Evolutionary conservation across 192 early-diverging fungal species (phyloP).

Genomic region (Funneliformis mosseae): DNA sequence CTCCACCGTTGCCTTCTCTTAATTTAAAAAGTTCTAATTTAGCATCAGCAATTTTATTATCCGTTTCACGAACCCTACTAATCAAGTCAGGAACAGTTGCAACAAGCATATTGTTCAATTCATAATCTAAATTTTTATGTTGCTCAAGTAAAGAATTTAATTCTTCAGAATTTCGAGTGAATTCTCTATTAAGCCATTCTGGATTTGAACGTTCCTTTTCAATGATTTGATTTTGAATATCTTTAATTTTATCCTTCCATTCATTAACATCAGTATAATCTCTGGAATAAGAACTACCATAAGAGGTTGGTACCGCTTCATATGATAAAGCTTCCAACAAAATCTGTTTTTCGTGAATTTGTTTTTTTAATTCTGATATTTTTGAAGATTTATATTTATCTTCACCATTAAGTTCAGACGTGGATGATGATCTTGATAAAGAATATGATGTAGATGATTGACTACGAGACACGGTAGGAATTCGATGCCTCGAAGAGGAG

Average conservation of each 20-base stretch:
- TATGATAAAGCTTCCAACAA: conserved; percentile 42
- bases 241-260: conserved; percentile 45
- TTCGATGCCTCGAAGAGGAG: conserved; percentile 39
- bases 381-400: conserved; percentile 29
- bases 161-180: conserved; percentile 43
- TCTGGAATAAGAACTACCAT: conserved; percentile 8
- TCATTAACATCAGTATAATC: conserved; percentile 49
- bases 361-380: conserved; percentile 39
- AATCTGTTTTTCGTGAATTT: conserved; percentile 44
- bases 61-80: conserved; percentile 47
- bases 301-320: conserved; percentile 3
- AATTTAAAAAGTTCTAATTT: conserved; percentile 46
- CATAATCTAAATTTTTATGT: conserved; percentile 49
- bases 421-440: not conserved
- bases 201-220: conserved; percentile 33
- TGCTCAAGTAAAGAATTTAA: conserved; percentile 51
- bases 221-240: conserved; percentile 40
- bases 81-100: conserved; percentile 42
- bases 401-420: conserved; percentile 18
- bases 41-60: conserved; percentile 48
- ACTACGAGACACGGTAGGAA: conserved; percentile 8
- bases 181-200: conserved; percentile 35
- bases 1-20: conserved; percentile 33
- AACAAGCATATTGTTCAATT: conserved; percentile 44
- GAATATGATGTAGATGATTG: not conserved